These are phyloP conservation scores for Naematelia aurantialba DNA, from an alignment of 768 basidiomycete genomes.

Conservation along the genomic window DNA sequence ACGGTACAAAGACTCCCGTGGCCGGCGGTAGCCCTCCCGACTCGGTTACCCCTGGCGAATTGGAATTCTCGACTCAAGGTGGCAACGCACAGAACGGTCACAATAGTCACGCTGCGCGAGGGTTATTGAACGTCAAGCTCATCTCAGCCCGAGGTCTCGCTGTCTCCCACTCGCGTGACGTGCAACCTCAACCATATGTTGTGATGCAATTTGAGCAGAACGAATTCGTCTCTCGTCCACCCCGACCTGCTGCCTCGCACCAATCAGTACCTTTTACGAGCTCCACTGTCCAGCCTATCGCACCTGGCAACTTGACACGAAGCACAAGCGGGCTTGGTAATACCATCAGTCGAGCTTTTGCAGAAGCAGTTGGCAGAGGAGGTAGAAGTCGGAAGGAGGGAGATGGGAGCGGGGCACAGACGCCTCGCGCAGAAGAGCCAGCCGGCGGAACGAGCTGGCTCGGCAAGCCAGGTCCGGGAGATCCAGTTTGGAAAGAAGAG, in stretches of 20 bases:
- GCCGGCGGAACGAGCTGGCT: slow-evolving; percentile 30
- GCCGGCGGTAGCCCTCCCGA: background rate
- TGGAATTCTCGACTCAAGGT: background rate
- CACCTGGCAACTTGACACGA: slow-evolving; percentile 35
- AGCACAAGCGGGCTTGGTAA: slow-evolving; percentile 42
- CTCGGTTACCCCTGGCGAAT: background rate
- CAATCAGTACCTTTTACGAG: slow-evolving; percentile 42
- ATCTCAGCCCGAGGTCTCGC: slow-evolving; percentile 83
- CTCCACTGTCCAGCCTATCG: slow-evolving; percentile 37
- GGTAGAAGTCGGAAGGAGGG: slow-evolving; percentile 26
- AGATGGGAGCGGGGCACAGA: slow-evolving; percentile 34
- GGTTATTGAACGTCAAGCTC: slow-evolving; percentile 90
- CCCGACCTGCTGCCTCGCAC: slow-evolving; percentile 34
- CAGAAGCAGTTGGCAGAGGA: slow-evolving; percentile 47
- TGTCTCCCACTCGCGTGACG: slow-evolving; percentile 60
- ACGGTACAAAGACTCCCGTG: slow-evolving; percentile 13
- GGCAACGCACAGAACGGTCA: background rate
- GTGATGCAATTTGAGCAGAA: slow-evolving; percentile 99
- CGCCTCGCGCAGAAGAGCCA: slow-evolving; percentile 37
- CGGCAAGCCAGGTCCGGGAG: slow-evolving; percentile 55
- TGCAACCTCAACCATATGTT: slow-evolving; percentile 60
- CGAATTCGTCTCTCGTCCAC: slow-evolving; percentile 80
- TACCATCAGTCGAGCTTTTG: slow-evolving; percentile 47
- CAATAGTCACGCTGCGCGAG: slow-evolving; percentile 38
- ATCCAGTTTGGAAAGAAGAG: slow-evolving; percentile 98